phyloP scores from a whole-genome alignment of 495 filamentous ascomycete species.

The Hypomontagnella submonticulosa region DNA sequence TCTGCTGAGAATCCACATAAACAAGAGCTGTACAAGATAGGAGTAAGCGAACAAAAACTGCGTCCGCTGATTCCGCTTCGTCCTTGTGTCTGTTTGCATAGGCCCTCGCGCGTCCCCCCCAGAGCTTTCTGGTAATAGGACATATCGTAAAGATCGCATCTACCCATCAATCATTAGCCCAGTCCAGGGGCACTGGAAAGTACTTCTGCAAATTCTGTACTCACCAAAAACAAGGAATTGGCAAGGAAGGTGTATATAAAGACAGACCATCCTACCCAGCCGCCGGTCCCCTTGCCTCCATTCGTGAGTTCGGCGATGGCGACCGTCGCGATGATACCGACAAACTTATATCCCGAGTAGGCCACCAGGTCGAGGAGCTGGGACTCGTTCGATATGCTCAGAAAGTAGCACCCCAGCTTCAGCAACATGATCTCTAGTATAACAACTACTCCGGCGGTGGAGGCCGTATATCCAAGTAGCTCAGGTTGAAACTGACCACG shows the following conservation, averaged over 20 bases:
- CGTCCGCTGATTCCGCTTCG: constrained; percentile 87
- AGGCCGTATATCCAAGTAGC: constrained; percentile 87
- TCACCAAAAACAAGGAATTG: constrained; percentile 94
- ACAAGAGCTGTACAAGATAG: constrained; percentile 90
- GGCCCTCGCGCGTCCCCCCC: constrained; percentile 69
- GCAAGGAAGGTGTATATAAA: constrained; percentile 92
- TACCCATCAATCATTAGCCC: constrained; percentile 54
- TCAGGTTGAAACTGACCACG: constrained; percentile 95
- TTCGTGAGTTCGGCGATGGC: constrained; percentile 79
- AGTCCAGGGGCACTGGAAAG: too few species aligned
- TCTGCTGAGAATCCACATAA: constrained; percentile 89
- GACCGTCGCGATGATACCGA: constrained; percentile 90
- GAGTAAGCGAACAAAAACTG: constrained; percentile 97
- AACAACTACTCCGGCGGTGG: constrained; percentile 82
- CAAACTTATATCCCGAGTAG: constrained; percentile 98
- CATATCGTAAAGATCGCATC: constrained; percentile 95
- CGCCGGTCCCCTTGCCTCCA: constrained; percentile 79
- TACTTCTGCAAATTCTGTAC: constrained; percentile 37
- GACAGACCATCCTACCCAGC: constrained; percentile 87
- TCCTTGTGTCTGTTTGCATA: constrained; percentile 77
- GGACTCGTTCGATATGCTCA: constrained; percentile 86
- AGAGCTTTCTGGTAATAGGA: constrained; percentile 87
- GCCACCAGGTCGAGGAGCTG: constrained; percentile 94
- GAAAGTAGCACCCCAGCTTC: constrained; percentile 91
- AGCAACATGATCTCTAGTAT: constrained; percentile 86